phyloP scores from a whole-genome alignment of 2,329 filamentous ascomycete species.

The Exophiala mesophila region DNA sequence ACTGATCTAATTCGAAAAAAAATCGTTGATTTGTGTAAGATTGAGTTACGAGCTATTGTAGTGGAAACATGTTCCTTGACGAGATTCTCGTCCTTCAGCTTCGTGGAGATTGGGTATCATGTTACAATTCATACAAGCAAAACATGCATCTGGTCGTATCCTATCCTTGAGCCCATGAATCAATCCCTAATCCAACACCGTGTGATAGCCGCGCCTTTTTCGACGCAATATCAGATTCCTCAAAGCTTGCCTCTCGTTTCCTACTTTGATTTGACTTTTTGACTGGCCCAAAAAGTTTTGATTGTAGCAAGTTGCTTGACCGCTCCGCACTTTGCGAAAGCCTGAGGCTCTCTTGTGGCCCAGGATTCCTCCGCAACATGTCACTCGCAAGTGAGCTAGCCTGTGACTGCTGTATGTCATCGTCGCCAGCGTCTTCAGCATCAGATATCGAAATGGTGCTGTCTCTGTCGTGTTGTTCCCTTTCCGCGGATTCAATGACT shows the following conservation, averaged over 20 bases:
- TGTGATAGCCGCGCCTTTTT: constrained; percentile 50
- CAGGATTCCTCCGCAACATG: constrained; percentile 60
- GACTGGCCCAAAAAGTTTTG: constrained; percentile 59
- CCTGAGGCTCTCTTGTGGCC: constrained; percentile 34
- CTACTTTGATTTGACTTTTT: constrained; percentile 48
- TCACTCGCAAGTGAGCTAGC: constrained; percentile 72
- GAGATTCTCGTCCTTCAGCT: constrained; percentile 1
- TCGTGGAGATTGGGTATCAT: constrained; percentile 19
- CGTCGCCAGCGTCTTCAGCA: constrained; percentile 52
- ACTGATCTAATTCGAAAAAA: too few species aligned
- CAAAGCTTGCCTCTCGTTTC: constrained; percentile 40
- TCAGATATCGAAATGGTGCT: constrained; percentile 74
- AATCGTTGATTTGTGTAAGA: too few species aligned
- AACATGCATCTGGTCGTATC: constrained; percentile 2
- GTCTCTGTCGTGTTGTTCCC: constrained; percentile 64
- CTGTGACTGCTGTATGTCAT: constrained; percentile 66
- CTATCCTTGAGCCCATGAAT: constrained; percentile 32
- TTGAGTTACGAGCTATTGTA: constrained; percentile 14
- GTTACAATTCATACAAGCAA: constrained; percentile 14
- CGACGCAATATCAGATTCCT: constrained; percentile 31
- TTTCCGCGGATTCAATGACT: constrained; percentile 33
- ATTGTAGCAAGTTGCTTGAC: constrained; percentile 50
- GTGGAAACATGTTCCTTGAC: constrained; percentile 18
- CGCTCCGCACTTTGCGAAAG: constrained; percentile 37
- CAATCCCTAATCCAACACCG: constrained; percentile 54